phyloP scores from a whole-genome alignment of 352 stramenopile genomes.

The Phytophthora chlamydospora region DNA sequence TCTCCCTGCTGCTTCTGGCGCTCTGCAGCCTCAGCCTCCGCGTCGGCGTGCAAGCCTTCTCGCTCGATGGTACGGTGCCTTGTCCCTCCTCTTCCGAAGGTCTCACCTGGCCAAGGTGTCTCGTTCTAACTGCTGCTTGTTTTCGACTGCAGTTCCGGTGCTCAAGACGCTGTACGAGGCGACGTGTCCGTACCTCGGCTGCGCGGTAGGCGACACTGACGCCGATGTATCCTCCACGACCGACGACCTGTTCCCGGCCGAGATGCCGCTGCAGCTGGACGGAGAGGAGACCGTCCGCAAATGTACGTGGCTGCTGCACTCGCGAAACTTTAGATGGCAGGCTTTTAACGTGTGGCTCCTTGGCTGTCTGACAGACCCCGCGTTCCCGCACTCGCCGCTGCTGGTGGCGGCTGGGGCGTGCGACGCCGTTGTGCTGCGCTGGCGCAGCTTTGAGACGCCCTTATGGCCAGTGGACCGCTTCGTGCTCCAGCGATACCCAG shows the following conservation, averaged over 20 bases:
- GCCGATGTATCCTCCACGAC: slow-evolving; percentile 1
- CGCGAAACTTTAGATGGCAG: not conserved
- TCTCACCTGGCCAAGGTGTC: slow-evolving; percentile 7
- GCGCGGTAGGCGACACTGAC: not conserved
- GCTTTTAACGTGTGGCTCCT: slow-evolving; percentile 1
- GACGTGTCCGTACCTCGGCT: slow-evolving; percentile 21
- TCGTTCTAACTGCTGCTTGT: not conserved
- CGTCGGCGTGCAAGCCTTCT: slow-evolving; percentile 17
- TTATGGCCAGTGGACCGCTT: slow-evolving; percentile 53
- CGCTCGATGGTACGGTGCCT: slow-evolving; percentile 25
- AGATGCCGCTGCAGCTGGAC: slow-evolving; percentile 34
- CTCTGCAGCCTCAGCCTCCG: slow-evolving; percentile 20
- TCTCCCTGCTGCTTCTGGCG: slow-evolving; percentile 10
- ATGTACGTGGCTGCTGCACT: slow-evolving; percentile 25
- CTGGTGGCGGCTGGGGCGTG: slow-evolving; percentile 46
- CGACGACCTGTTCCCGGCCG: slow-evolving; percentile 26
- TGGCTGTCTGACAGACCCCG: slow-evolving; percentile 34
- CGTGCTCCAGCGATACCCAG: slow-evolving; percentile 53
- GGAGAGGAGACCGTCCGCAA: slow-evolving; percentile 30
- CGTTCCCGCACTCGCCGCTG: slow-evolving; percentile 52
- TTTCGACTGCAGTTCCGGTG: slow-evolving; percentile 10
- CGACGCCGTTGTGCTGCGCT: slow-evolving; percentile 49
- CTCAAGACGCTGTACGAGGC: slow-evolving; percentile 18
- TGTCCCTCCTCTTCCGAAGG: not conserved
- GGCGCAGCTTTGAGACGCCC: slow-evolving; percentile 50